phyloP scores from a whole-genome alignment of 257 asterid species.

The Solanum sejunctum region DNA sequence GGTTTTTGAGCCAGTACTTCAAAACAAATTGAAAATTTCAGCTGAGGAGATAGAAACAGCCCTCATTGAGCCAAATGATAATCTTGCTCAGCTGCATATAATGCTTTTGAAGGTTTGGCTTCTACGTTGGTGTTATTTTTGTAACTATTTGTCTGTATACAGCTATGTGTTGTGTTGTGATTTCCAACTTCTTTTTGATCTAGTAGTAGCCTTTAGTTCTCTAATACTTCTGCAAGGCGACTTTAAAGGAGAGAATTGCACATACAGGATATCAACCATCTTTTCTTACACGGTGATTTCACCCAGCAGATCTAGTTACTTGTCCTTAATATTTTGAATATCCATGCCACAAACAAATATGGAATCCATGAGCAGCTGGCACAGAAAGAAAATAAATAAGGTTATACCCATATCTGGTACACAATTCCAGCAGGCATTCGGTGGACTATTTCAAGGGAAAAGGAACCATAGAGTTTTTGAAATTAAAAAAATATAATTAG shows the following conservation, averaged over 20 bases:
- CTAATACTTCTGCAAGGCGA: not conserved
- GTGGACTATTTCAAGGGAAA: not conserved
- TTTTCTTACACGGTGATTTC: not conserved
- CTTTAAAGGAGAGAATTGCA: not conserved
- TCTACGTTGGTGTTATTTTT: not conserved
- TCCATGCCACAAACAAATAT: not conserved
- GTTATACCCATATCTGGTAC: not conserved
- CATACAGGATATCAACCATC: not conserved
- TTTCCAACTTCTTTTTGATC: not conserved
- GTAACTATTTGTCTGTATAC: not conserved
- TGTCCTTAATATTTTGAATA: not conserved
- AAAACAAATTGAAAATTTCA: conserved; percentile 42
- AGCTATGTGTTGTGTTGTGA: not conserved
- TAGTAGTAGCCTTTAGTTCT: not conserved
- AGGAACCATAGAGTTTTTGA: not conserved
- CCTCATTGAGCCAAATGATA: conserved; percentile 49
- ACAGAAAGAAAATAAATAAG: not conserved
- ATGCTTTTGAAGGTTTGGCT: conserved; percentile 57
- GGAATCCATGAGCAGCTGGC: not conserved
- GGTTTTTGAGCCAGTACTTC: conserved; percentile 67
- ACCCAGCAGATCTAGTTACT: not conserved
- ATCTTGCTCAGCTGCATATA: conserved; percentile 65
- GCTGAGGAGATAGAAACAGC: conserved; percentile 84
- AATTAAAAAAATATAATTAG: not conserved
- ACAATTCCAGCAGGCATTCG: not conserved